These are phyloP conservation scores for Marasmius sp. DNA, from an alignment of 1,284 basidiomycete genomes.

Conservation along the genomic window DNA sequence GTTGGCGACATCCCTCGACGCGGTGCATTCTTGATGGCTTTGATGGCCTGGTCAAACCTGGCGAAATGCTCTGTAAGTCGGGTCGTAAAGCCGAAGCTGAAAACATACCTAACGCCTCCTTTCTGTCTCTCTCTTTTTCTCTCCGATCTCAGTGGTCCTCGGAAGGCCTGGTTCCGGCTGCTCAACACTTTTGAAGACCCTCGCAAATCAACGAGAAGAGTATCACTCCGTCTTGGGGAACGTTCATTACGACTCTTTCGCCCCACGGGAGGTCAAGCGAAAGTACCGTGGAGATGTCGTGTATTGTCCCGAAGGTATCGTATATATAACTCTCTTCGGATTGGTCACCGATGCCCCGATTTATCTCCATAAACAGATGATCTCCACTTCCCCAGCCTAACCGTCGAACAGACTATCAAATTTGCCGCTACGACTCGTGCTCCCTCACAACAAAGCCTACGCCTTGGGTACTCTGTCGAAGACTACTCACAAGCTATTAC, in stretches of 20 bases:
- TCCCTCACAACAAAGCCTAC: conserved; percentile 33
- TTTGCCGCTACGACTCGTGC: conserved; percentile 59
- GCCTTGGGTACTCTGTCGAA: conserved; percentile 42
- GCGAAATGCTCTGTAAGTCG: conserved; percentile 51
- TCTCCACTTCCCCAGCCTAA: conserved; percentile 69
- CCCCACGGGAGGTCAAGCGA: conserved; percentile 43
- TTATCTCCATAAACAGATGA: conserved; percentile 40
- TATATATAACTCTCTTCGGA: not conserved
- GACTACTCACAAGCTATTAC: conserved; percentile 43
- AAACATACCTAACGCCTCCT: too few species aligned
- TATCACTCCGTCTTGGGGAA: conserved; percentile 58
- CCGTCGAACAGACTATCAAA: conserved; percentile 61
- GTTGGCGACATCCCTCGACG: conserved; percentile 38
- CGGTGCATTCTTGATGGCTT: conserved; percentile 47
- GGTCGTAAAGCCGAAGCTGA: not conserved
- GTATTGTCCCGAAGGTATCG: conserved; percentile 49
- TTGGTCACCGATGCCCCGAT: not conserved
- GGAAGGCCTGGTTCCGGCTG: conserved; percentile 64
- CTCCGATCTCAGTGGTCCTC: conserved; percentile 42
- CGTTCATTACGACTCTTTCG: conserved; percentile 62
- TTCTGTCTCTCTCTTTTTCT: not conserved
- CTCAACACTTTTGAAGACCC: conserved; percentile 56
- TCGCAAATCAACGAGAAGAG: conserved; percentile 54
- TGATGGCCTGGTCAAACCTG: conserved; percentile 51
- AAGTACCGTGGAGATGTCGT: conserved; percentile 61